Evolutionary conservation across 805 yeast species (phyloP).

Genomic region (Candida sanyiensis): DNA sequence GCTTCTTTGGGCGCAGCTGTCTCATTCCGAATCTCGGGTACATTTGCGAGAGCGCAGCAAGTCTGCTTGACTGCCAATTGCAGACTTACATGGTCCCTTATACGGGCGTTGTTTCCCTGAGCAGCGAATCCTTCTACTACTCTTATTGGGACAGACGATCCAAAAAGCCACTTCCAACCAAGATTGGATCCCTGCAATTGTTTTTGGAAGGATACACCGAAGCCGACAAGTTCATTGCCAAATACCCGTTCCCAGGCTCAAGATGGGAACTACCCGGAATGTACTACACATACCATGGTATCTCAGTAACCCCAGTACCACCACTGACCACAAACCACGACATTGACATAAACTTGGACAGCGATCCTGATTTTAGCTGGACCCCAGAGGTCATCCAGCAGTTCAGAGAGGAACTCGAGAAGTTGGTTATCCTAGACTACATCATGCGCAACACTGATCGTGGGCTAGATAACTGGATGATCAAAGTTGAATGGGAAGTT

Average conservation of each 20-base stretch:
- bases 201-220: slow-evolving; percentile 53
- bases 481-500: slow-evolving; percentile 42
- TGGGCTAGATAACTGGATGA: slow-evolving; percentile 77
- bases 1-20: slow-evolving; percentile 71
- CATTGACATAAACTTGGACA: slow-evolving; percentile 8
- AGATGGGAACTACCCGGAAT: slow-evolving; percentile 22
- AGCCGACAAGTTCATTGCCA: slow-evolving; percentile 53
- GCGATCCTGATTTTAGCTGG: slow-evolving; percentile 42
- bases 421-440: slow-evolving; percentile 64
- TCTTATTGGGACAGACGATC: slow-evolving; percentile 39
- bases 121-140: slow-evolving; percentile 35
- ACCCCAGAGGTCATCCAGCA: slow-evolving; percentile 40
- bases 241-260: slow-evolving; percentile 52
- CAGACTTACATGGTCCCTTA: slow-evolving; percentile 57
- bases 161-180: slow-evolving; percentile 28
- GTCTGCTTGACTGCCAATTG: slow-evolving; percentile 55
- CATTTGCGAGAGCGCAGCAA: slow-evolving; percentile 67
- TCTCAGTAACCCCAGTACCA: neutral
- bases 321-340: neutral
- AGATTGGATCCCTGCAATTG: slow-evolving; percentile 63
- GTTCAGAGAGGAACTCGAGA: slow-evolving; percentile 59
- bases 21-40: slow-evolving; percentile 69
- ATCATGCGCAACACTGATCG: slow-evolving; percentile 72
- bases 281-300: slow-evolving; percentile 3
- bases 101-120: slow-evolving; percentile 46